Conservation (phyloP, 345 rosid species). For the Aurinia saxatilis region DNA sequence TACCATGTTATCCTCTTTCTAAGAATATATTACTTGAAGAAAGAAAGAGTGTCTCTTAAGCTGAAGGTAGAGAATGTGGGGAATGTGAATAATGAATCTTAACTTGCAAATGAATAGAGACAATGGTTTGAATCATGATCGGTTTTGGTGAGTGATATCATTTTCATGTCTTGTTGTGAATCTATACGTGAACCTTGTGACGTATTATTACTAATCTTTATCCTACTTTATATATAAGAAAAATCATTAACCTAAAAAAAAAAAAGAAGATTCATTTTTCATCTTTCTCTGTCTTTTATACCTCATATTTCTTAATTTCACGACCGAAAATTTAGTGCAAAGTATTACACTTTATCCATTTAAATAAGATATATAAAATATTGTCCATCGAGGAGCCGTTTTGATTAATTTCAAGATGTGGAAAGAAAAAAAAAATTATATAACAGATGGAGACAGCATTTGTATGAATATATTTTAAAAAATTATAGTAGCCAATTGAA, state of each 20-base stretch:
- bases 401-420: too few species aligned
- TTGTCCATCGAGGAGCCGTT: too few species aligned
- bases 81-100: conserved; percentile 20
- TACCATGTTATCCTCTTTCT: background rate
- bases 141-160: conserved; percentile 10
- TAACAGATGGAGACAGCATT: background rate
- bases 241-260: background rate
- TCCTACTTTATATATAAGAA: background rate
- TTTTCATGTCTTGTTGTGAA: conserved; percentile 19
- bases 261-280: too few species aligned
- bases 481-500: background rate
- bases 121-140: conserved; percentile 12
- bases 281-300: too few species aligned
- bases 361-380: too few species aligned
- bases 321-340: too few species aligned
- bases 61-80: conserved; percentile 4
- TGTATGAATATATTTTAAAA: background rate
- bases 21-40: background rate
- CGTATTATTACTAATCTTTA: background rate
- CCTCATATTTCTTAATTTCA: too few species aligned
- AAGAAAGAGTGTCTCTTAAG: conserved; percentile 16
- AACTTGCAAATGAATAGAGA: conserved; percentile 24
- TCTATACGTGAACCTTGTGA: conserved; percentile 6
- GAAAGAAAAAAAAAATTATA: background rate
- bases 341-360: too few species aligned